Evolutionary conservation across 805 yeast species (phyloP).

Genomic region (Pichia heedii): DNA sequence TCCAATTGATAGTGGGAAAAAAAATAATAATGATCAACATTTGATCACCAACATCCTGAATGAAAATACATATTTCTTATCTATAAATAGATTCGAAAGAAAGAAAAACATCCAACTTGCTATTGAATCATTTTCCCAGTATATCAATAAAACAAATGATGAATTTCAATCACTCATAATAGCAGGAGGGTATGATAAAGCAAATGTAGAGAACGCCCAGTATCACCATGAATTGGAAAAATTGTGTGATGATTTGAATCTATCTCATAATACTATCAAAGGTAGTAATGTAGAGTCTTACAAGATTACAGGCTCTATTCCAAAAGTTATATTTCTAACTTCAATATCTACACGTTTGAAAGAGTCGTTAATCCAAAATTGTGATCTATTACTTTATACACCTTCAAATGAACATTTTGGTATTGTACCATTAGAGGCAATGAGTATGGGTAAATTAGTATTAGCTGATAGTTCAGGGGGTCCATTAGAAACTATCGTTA

Average conservation of each 20-base stretch:
- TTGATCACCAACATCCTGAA: constrained; percentile 31
- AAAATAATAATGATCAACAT: constrained; percentile 16
- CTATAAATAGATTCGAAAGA: constrained; percentile 83
- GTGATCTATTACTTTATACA: constrained; percentile 69
- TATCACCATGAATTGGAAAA: constrained; percentile 54
- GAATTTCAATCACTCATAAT: constrained; percentile 46
- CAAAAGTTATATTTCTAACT: constrained; percentile 50
- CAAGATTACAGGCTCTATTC: not conserved
- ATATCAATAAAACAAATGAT: constrained; percentile 25
- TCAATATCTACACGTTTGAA: constrained; percentile 64
- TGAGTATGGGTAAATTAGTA: constrained; percentile 77
- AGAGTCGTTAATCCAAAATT: constrained; percentile 45
- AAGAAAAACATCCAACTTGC: constrained; percentile 81
- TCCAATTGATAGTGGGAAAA: constrained; percentile 22
- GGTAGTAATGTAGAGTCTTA: not conserved
- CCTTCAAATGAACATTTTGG: constrained; percentile 95
- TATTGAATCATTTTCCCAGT: constrained; percentile 50
- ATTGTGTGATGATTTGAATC: constrained; percentile 29
- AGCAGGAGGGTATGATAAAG: constrained; percentile 85
- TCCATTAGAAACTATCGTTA: constrained; percentile 70
- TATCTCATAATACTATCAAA: constrained; percentile 1
- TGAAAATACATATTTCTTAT: constrained; percentile 42
- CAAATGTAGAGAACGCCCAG: constrained; percentile 66
- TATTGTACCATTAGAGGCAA: constrained; percentile 93
- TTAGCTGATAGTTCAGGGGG: constrained; percentile 88